Evolutionary conservation across 352 stramenopile genomes (phyloP).

Genomic region (Phytophthora meadii): DNA sequence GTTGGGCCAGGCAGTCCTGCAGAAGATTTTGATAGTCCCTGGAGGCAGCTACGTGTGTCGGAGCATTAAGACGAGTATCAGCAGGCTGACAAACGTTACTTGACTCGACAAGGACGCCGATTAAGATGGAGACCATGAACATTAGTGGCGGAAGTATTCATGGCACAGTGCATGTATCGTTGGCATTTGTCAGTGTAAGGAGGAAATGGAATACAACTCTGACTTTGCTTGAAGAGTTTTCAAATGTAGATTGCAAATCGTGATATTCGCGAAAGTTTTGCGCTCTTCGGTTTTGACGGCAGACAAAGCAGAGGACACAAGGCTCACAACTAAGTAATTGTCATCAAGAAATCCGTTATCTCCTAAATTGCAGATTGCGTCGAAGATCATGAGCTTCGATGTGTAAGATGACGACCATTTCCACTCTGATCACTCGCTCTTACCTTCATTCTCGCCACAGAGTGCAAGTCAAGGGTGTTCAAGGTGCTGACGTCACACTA

Average conservation of each 20-base stretch:
- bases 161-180: slow-evolving; percentile 4
- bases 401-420: slow-evolving; percentile 4
- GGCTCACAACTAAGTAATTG: not conserved
- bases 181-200: not conserved
- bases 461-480: slow-evolving; percentile 18
- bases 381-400: slow-evolving; percentile 3
- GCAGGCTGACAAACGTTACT: too few species aligned
- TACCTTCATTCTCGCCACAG: slow-evolving; percentile 17
- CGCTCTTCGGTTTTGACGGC: too few species aligned
- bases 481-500: not conserved
- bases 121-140: too few species aligned
- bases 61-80: too few species aligned
- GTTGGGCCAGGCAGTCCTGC: too few species aligned
- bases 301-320: too few species aligned
- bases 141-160: not conserved
- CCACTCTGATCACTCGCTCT: slow-evolving; percentile 11
- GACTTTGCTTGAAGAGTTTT: not conserved
- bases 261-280: too few species aligned
- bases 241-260: too few species aligned
- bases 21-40: too few species aligned
- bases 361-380: slow-evolving; percentile 8
- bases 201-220: not conserved
- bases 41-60: too few species aligned
- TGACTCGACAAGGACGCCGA: too few species aligned
- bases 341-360: slow-evolving; percentile 7